Conservation (phyloP, 2,329 filamentous ascomycete species). For the Myriosclerotinia scirpicola region DNA sequence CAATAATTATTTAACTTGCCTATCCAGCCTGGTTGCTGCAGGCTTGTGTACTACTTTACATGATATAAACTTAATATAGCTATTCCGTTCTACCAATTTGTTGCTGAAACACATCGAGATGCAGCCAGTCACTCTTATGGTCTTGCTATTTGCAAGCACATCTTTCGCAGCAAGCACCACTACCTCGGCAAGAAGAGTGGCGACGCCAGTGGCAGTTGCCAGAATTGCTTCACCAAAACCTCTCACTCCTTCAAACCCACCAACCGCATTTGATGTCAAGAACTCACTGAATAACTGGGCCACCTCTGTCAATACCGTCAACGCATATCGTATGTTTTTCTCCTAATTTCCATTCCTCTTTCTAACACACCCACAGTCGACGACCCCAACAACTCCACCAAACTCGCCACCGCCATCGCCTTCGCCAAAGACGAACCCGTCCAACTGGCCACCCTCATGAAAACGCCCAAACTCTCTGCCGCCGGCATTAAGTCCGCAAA, state of each 20-base stretch:
- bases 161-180: constrained; percentile 7
- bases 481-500: constrained; percentile 26
- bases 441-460: constrained; percentile 29
- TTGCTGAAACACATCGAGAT: neutral
- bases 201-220: constrained; percentile 7
- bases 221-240: constrained; percentile 16
- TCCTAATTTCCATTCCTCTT: neutral
- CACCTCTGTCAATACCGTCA: constrained; percentile 28
- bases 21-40: constrained; percentile 20
- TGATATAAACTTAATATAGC: constrained; percentile 10
- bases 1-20: neutral
- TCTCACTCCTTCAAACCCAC: constrained; percentile 27
- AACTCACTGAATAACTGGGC: constrained; percentile 30
- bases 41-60: neutral
- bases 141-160: constrained; percentile 15
- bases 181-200: neutral
- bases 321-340: constrained; percentile 26
- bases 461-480: constrained; percentile 23
- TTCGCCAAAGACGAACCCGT: constrained; percentile 30
- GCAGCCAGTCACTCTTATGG: constrained; percentile 8
- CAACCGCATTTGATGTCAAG: constrained; percentile 26
- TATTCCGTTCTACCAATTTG: neutral
- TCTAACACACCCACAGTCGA: constrained; percentile 16
- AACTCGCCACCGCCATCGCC: constrained; percentile 27
- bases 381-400: constrained; percentile 22